Percentiles rank a stretch among this genome's conserved stretches.
Conservation (phyloP, 306 rosid genomes). For the Gastrolobium villosum region DNA sequence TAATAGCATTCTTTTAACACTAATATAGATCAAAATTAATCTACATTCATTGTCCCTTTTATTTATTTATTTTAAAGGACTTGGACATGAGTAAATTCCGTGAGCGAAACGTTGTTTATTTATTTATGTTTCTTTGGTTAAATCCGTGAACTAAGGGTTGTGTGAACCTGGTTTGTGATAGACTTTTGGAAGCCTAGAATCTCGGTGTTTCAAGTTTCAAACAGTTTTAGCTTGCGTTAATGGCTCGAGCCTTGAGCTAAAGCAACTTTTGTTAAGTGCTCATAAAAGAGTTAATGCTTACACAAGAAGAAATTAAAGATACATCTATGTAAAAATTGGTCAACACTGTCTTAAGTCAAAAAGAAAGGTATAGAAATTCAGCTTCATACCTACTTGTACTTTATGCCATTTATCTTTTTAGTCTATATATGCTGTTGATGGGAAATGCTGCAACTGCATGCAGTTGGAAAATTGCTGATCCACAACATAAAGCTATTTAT, state of each 20-base stretch:
- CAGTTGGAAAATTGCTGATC: not conserved
- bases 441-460: not conserved
- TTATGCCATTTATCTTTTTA: not conserved
- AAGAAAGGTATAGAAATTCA: slow-evolving; percentile 5
- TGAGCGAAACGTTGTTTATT: too few species aligned
- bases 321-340: not conserved
- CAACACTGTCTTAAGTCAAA: not conserved
- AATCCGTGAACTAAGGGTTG: slow-evolving; percentile 43
- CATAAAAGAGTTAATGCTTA: not conserved
- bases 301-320: not conserved
- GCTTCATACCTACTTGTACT: slow-evolving; percentile 2
- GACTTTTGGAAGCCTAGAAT: slow-evolving; percentile 43
- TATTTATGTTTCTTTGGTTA: not conserved
- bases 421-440: not conserved
- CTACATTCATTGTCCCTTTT: too few species aligned
- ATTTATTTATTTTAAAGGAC: too few species aligned
- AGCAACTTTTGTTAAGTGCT: slow-evolving; percentile 22
- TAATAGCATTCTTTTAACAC: too few species aligned
- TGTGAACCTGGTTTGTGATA: slow-evolving; percentile 44
- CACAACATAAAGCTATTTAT: not conserved
- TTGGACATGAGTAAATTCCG: too few species aligned
- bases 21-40: too few species aligned
- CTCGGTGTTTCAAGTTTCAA: too few species aligned
- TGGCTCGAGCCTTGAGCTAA: slow-evolving; percentile 15
- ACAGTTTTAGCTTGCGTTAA: slow-evolving; percentile 38